phyloP scores from a whole-genome alignment of 495 filamentous ascomycete species.

The Hyaloscypha finlandica region DNA sequence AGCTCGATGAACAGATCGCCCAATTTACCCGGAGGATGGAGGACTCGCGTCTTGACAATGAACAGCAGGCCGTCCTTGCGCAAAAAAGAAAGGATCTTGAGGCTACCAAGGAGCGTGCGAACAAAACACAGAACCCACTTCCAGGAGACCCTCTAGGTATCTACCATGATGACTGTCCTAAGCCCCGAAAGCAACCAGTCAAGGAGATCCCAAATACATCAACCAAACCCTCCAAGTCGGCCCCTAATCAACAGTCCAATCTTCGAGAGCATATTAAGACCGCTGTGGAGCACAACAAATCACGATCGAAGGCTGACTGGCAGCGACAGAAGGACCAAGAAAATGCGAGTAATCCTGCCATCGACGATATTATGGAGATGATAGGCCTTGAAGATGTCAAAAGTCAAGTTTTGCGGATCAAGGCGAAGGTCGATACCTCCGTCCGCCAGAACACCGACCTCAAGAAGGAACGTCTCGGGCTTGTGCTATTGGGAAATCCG shows the following conservation, averaged over 20 bases:
- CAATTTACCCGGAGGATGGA: constrained; percentile 48
- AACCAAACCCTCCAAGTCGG: not conserved
- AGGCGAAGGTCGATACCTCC: constrained; percentile 63
- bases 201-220: not conserved
- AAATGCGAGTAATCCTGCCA: constrained; percentile 49
- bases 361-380: constrained; percentile 71
- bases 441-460: constrained; percentile 59
- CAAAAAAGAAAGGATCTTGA: constrained; percentile 38
- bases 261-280: constrained; percentile 6
- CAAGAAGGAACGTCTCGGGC: constrained; percentile 60
- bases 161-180: not conserved
- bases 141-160: not conserved
- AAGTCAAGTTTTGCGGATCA: constrained; percentile 61
- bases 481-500: constrained; percentile 73
- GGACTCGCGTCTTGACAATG: constrained; percentile 46
- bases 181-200: no score
- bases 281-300: constrained; percentile 25
- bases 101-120: constrained; percentile 14
- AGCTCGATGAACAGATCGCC: constrained; percentile 60
- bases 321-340: constrained; percentile 55
- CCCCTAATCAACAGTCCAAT: not conserved
- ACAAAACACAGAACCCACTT: not conserved
- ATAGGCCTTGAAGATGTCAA: constrained; percentile 76
- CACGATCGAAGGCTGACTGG: constrained; percentile 57
- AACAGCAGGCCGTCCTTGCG: constrained; percentile 47